Conservation (phyloP, 2,329 filamentous ascomycete genomes). For the Malbranchea cinnamomea region DNA sequence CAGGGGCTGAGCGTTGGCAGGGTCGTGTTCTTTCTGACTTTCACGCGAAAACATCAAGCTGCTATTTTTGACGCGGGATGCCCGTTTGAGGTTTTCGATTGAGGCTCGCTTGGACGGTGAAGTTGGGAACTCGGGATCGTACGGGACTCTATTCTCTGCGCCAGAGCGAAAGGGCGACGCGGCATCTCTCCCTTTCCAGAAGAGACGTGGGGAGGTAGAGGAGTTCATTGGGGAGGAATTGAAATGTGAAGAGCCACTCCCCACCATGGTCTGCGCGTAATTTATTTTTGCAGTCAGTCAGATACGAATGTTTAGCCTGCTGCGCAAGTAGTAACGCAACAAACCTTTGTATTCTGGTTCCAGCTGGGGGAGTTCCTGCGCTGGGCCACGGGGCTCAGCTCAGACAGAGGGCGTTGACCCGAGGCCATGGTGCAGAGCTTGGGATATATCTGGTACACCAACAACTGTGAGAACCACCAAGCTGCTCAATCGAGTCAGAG, state of each 20-base stretch:
- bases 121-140: conserved; percentile 47
- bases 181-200: conserved; percentile 69
- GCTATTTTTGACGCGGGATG: conserved; percentile 93
- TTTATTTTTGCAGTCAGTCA: too few relatives aligned
- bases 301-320: too few relatives aligned
- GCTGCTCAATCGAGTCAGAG: too few relatives aligned
- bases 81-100: conserved; percentile 87
- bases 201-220: conserved; percentile 61
- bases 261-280: conserved; percentile 41
- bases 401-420: conserved; percentile 62
- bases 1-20: conserved; percentile 57
- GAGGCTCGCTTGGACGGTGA: conserved; percentile 64
- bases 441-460: not conserved
- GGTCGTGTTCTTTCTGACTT: conserved; percentile 85
- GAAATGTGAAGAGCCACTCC: conserved; percentile 66
- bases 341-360: conserved; percentile 54
- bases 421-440: conserved; percentile 36
- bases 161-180: conserved; percentile 50
- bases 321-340: too few relatives aligned
- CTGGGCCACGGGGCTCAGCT: conserved; percentile 73
- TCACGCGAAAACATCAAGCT: conserved; percentile 92
- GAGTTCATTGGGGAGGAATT: conserved; percentile 60
- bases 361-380: conserved; percentile 87
- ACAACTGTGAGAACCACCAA: not conserved
- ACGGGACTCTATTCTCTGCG: conserved; percentile 52